Evolutionary conservation across 139 green algal genomes (phyloP).

Genomic region (Nannochloris sp.): DNA sequence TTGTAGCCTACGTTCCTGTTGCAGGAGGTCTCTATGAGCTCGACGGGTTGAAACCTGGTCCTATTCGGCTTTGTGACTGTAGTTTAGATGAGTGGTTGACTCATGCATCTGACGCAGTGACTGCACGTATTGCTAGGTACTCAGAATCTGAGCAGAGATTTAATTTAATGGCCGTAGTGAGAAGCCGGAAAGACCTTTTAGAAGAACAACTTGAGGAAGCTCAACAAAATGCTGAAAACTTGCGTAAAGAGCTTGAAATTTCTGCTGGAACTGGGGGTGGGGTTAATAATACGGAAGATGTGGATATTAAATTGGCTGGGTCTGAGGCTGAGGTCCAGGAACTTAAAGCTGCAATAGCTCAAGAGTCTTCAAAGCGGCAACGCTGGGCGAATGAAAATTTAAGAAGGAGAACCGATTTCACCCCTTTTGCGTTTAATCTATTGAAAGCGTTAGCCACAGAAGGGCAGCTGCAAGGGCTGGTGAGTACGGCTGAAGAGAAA

Average conservation of each 20-base stretch:
- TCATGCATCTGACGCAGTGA: slow-evolving; percentile 30
- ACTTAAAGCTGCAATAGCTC: slow-evolving; percentile 40
- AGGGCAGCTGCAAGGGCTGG: slow-evolving; percentile 63
- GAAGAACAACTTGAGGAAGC: slow-evolving; percentile 21
- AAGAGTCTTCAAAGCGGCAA: slow-evolving; percentile 64
- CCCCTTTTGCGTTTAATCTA: slow-evolving; percentile 92
- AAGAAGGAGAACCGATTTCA: slow-evolving; percentile 86
- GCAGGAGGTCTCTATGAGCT: slow-evolving; percentile 84
- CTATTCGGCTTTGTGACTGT: slow-evolving; percentile 64
- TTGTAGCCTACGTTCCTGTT: slow-evolving; percentile 79
- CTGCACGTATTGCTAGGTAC: slow-evolving; percentile 81
- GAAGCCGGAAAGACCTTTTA: not conserved
- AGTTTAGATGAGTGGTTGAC: slow-evolving; percentile 74
- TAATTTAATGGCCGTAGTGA: slow-evolving; percentile 93
- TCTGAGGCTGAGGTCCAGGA: slow-evolving; percentile 14
- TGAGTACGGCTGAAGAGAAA: slow-evolving; percentile 47
- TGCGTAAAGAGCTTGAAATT: not conserved
- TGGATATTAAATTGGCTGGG: not conserved
- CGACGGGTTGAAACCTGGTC: slow-evolving; percentile 91
- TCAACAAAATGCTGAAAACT: slow-evolving; percentile 4
- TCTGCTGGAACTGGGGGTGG: not conserved
- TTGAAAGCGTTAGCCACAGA: slow-evolving; percentile 77
- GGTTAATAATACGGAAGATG: not conserved
- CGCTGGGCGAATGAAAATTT: slow-evolving; percentile 89
- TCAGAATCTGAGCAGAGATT: slow-evolving; percentile 86